A percentile compares a stretch with the other conserved stretches of the same genome.
Conservation (phyloP, 352 stramenopile genomes). For the Phytopythium vexans region DNA sequence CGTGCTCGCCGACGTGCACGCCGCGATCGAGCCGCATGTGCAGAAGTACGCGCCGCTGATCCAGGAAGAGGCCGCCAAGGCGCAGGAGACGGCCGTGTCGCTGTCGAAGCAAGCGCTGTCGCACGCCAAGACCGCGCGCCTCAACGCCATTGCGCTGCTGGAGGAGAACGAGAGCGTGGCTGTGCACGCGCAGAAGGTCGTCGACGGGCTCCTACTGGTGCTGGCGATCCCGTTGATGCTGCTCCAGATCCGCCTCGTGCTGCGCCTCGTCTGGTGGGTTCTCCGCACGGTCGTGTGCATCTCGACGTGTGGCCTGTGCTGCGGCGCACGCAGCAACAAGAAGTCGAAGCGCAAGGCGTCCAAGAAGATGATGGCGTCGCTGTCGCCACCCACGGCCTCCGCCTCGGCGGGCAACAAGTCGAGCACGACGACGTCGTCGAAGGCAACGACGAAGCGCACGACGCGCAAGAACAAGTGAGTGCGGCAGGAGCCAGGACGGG, state of each 20-base stretch:
- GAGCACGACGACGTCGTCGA: constrained; percentile 19
- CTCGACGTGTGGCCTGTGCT: constrained; percentile 60
- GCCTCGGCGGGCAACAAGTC: constrained; percentile 4
- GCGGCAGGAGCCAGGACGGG: not conserved
- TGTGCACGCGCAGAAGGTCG: constrained; percentile 58
- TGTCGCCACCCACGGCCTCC: constrained; percentile 13
- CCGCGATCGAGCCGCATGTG: constrained; percentile 48
- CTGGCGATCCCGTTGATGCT: constrained; percentile 47
- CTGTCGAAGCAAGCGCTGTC: constrained; percentile 41
- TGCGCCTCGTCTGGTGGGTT: constrained; percentile 57
- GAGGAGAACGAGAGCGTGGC: constrained; percentile 60
- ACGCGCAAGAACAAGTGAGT: constrained; percentile 24
- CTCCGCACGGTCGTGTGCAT: constrained; percentile 49
- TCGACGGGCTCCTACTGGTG: constrained; percentile 51
- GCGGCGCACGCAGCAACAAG: constrained; percentile 34
- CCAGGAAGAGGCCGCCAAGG: constrained; percentile 37
- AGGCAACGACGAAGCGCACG: constrained; percentile 22
- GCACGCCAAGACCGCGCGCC: constrained; percentile 39
- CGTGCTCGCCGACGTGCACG: constrained; percentile 48
- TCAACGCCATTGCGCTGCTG: constrained; percentile 51
- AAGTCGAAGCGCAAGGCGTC: constrained; percentile 45
- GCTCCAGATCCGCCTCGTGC: constrained; percentile 40
- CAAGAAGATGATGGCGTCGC: constrained; percentile 23
- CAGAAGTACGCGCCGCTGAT: constrained; percentile 53
- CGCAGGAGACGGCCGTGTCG: constrained; percentile 27